Evolutionary conservation across 352 stramenopile genomes (phyloP).

Genomic region (Phytophthora hibernalis): DNA sequence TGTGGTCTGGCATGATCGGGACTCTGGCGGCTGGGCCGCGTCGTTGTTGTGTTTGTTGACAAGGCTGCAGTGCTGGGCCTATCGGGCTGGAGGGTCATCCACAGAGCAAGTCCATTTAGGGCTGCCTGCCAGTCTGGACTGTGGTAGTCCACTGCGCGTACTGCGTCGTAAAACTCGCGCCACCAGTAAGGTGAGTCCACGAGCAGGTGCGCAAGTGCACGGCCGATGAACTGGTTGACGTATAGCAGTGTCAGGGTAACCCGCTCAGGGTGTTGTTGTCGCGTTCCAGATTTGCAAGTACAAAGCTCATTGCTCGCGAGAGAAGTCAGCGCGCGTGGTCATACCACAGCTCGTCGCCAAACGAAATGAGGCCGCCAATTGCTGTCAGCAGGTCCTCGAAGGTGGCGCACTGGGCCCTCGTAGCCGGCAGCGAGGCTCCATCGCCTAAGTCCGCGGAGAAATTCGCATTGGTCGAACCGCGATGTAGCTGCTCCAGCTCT

Average conservation of each 20-base stretch:
- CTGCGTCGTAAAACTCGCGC: constrained; percentile 1
- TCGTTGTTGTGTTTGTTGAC: neutral
- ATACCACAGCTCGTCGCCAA: constrained; percentile 7
- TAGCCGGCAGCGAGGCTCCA: neutral
- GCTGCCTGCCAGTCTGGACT: neutral
- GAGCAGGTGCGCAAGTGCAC: constrained; percentile 1
- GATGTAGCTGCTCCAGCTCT: neutral
- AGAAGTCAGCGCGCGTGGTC: constrained; percentile 4
- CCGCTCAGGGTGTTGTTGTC: too few species aligned
- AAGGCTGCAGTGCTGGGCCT: neutral
- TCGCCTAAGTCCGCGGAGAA: constrained; percentile 5
- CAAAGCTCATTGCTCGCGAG: too few species aligned
- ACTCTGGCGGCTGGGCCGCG: neutral
- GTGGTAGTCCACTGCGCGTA: constrained; percentile 13
- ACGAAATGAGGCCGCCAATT: constrained; percentile 1
- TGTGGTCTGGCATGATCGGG: constrained; percentile 5
- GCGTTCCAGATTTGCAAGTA: too few species aligned
- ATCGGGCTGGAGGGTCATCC: neutral
- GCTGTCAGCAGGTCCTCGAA: too few species aligned
- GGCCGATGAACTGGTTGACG: constrained; percentile 1
- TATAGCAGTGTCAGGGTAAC: neutral
- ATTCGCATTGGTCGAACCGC: constrained; percentile 4
- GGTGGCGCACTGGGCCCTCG: constrained; percentile 3
- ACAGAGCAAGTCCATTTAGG: neutral
- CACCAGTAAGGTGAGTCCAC: constrained; percentile 8